Evolutionary conservation across 1,284 basidiomycete species (phyloP).

Genomic region (Boletus mariae): DNA sequence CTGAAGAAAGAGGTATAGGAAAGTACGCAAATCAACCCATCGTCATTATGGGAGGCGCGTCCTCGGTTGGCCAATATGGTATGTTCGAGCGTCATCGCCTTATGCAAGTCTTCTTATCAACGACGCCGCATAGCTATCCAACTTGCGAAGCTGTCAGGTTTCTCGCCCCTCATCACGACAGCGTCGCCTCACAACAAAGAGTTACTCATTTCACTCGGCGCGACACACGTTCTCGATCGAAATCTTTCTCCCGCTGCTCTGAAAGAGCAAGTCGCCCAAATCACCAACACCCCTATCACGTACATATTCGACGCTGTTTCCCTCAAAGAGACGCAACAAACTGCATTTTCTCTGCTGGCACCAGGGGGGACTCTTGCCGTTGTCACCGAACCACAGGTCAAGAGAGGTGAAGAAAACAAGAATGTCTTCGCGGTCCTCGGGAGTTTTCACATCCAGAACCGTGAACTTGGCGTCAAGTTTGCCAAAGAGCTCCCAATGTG

Average conservation of each 20-base stretch:
- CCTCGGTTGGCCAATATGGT: neutral
- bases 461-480: slow-evolving; percentile 11
- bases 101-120: neutral
- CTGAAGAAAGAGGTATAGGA: neutral
- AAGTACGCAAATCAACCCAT: neutral
- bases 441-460: slow-evolving; percentile 6
- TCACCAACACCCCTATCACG: slow-evolving; percentile 4
- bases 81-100: neutral
- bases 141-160: slow-evolving; percentile 38
- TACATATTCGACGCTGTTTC: slow-evolving; percentile 23
- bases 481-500: slow-evolving; percentile 12
- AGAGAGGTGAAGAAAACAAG: slow-evolving; percentile 1
- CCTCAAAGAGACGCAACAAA: slow-evolving; percentile 13
- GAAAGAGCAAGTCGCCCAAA: slow-evolving; percentile 3
- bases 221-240: slow-evolving; percentile 39
- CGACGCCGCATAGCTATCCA: slow-evolving; percentile 31
- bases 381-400: slow-evolving; percentile 4
- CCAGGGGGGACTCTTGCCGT: slow-evolving; percentile 11
- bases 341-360: slow-evolving; percentile 6
- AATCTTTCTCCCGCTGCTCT: slow-evolving; percentile 9
- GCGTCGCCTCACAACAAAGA: slow-evolving; percentile 36
- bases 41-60: neutral
- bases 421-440: slow-evolving; percentile 11
- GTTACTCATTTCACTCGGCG: slow-evolving; percentile 39
- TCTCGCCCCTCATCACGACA: slow-evolving; percentile 38